These are phyloP conservation scores for Glomus cerebriforme DNA, from an alignment of 192 early-diverging fungal species.

Conservation along the genomic window DNA sequence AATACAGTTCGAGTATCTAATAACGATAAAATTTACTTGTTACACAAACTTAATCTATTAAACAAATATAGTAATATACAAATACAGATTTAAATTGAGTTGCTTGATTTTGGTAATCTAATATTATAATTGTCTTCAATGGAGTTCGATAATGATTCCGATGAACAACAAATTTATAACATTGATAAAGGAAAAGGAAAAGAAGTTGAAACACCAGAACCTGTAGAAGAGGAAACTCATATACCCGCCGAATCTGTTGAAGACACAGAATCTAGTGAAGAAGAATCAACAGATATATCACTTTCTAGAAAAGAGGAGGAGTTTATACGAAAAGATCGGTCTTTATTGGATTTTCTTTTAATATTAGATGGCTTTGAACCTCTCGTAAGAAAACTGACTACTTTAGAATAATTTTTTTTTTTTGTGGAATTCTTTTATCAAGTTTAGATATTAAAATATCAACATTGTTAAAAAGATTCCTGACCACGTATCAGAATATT, in stretches of 20 bases:
- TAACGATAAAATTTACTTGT: background rate
- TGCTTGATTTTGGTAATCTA: background rate
- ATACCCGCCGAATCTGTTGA: background rate
- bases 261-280: background rate
- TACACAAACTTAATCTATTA: background rate
- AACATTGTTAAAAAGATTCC: slow-evolving; percentile 65
- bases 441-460: background rate
- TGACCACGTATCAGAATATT: slow-evolving; percentile 93
- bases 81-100: background rate
- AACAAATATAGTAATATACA: background rate
- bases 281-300: background rate
- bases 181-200: slow-evolving; percentile 13
- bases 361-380: slow-evolving; percentile 88
- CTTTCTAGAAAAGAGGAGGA: slow-evolving; percentile 51
- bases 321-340: slow-evolving; percentile 64
- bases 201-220: slow-evolving; percentile 10
- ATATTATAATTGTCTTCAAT: background rate
- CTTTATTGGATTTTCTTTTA: slow-evolving; percentile 80
- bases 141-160: background rate
- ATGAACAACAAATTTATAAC: background rate
- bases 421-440: background rate
- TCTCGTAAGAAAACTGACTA: slow-evolving; percentile 54
- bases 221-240: background rate
- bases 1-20: too few relatives aligned
- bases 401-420: background rate